Evolutionary conservation across 306 rosid species (phyloP).

Genomic region (Boehmeria nivea): DNA sequence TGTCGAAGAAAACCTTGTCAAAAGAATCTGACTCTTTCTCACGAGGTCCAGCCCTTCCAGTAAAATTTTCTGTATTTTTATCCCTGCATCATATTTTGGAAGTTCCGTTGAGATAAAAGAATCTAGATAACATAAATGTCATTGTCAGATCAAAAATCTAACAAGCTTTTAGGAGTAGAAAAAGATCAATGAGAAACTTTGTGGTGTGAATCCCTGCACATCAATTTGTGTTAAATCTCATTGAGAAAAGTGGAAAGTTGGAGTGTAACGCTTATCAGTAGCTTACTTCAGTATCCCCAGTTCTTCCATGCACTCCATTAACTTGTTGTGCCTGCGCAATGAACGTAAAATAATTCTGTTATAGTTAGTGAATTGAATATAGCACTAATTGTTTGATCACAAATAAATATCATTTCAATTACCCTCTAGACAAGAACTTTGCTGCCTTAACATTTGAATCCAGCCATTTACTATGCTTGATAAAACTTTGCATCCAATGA

Average conservation of each 20-base stretch:
- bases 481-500: conserved; percentile 93
- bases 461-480: conserved; percentile 87
- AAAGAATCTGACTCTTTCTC: conserved; percentile 64
- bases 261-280: conserved; percentile 10
- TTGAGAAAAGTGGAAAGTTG: background rate
- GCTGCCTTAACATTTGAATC: conserved; percentile 95
- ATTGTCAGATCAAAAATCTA: background rate
- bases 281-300: conserved; percentile 67
- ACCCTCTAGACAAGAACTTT: conserved; percentile 85
- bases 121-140: background rate
- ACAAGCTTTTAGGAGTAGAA: background rate
- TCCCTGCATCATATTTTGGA: conserved; percentile 61
- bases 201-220: background rate
- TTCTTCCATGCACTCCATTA: conserved; percentile 73
- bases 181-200: background rate
- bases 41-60: conserved; percentile 36
- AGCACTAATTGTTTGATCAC: no score
- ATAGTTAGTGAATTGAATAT: no score
- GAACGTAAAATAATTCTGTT: conserved; percentile 20
- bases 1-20: conserved; percentile 58
- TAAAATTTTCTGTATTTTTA: conserved; percentile 33
- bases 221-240: background rate
- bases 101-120: background rate
- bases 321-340: conserved; percentile 66
- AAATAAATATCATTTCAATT: conserved; percentile 28